Conservation (phyloP, 169 alveolate genomes). For the Plasmodium knowlesi region DNA sequence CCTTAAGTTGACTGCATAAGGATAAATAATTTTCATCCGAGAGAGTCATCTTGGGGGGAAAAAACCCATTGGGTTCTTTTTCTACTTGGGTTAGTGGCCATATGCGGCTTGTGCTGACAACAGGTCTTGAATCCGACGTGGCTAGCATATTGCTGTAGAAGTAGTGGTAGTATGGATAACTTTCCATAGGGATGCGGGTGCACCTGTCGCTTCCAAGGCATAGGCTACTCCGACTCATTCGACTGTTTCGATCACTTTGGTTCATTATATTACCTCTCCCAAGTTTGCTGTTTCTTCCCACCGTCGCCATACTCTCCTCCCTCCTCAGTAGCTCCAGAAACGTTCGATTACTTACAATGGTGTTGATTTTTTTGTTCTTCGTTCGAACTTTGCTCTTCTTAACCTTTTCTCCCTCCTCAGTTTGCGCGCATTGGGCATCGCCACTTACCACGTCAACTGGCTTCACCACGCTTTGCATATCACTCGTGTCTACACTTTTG, state of each 20-base stretch:
- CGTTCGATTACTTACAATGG: slow-evolving; percentile 26
- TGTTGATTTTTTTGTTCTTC: slow-evolving; percentile 21
- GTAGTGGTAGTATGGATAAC: slow-evolving; percentile 65
- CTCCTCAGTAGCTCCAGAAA: slow-evolving; percentile 23
- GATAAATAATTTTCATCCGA: slow-evolving; percentile 23
- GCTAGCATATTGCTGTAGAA: slow-evolving; percentile 34
- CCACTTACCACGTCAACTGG: neutral
- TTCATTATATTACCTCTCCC: neutral
- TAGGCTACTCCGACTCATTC: neutral
- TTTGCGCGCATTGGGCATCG: neutral
- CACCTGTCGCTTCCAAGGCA: neutral
- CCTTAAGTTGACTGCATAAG: slow-evolving; percentile 17
- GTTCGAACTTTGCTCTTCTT: slow-evolving; percentile 10
- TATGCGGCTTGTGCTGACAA: neutral
- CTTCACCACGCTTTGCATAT: neutral
- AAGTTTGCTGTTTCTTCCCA: neutral
- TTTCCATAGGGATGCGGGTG: slow-evolving; percentile 32
- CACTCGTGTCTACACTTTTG: slow-evolving; percentile 18
- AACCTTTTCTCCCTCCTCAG: neutral
- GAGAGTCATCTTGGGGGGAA: neutral
- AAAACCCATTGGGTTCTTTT: neutral
- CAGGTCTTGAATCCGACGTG: neutral
- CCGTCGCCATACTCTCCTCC: slow-evolving; percentile 1
- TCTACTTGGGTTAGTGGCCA: neutral
- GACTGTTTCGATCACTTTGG: neutral